Evolutionary conservation across 768 basidiomycete genomes (phyloP).

Genomic region (Amanita thiersii): DNA sequence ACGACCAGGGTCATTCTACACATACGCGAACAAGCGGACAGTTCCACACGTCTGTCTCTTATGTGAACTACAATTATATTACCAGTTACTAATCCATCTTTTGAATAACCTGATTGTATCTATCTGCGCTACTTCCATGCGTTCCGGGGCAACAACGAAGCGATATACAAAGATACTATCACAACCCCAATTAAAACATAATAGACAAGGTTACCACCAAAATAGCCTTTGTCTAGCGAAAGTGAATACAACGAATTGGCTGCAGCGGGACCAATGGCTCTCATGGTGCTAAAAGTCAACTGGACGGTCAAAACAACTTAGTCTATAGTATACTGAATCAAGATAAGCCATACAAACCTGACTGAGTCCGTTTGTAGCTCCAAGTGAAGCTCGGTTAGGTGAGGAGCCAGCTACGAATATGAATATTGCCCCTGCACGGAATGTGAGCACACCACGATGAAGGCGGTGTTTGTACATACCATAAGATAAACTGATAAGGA

Average conservation of each 20-base stretch:
- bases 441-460: too few relatives aligned
- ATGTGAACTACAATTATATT: background rate
- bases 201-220: conserved; percentile 48
- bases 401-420: too few relatives aligned
- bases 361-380: too few relatives aligned
- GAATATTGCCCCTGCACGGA: too few relatives aligned
- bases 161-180: conserved; percentile 16
- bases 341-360: too few relatives aligned
- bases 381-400: too few relatives aligned
- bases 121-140: conserved; percentile 22
- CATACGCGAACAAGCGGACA: too few relatives aligned
- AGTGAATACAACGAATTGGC: conserved; percentile 55
- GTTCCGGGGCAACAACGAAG: conserved; percentile 25
- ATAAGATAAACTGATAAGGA: conserved; percentile 14
- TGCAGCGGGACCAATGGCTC: conserved; percentile 43
- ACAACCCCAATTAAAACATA: conserved; percentile 20
- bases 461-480: too few relatives aligned
- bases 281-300: conserved; percentile 26
- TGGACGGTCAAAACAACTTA: too few relatives aligned
- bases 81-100: background rate
- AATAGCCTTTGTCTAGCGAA: conserved; percentile 36
- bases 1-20: too few relatives aligned
- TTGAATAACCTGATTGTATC: background rate
- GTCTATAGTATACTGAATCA: too few relatives aligned
- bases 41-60: background rate